Percentiles rank a stretch among this genome's conserved stretches.
Conservation (phyloP, 352 stramenopile genomes). For the Salisapilia sapeloensis region DNA sequence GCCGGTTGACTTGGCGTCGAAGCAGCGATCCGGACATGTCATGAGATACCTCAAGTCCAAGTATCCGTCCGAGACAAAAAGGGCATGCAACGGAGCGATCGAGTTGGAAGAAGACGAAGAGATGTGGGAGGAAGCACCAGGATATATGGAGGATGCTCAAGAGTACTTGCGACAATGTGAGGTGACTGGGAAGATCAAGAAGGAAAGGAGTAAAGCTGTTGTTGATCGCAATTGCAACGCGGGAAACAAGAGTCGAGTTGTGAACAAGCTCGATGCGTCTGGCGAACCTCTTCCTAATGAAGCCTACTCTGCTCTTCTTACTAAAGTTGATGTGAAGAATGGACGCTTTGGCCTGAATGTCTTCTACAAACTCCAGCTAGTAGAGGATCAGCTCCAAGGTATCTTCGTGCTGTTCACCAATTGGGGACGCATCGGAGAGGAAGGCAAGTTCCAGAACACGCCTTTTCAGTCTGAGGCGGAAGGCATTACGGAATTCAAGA, state of each 20-base stretch:
- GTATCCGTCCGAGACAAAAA: conserved; percentile 9
- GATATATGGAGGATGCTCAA: conserved; percentile 25
- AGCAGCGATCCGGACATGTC: conserved; percentile 33
- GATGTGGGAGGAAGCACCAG: conserved; percentile 12
- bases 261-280: conserved; percentile 8
- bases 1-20: conserved; percentile 29
- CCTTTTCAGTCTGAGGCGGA: conserved; percentile 33
- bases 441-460: conserved; percentile 64
- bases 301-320: conserved; percentile 36
- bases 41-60: conserved; percentile 23
- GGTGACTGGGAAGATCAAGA: conserved; percentile 29
- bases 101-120: conserved; percentile 9
- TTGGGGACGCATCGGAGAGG: conserved; percentile 58
- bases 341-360: conserved; percentile 56
- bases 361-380: conserved; percentile 60
- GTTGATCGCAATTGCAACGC: conserved; percentile 44
- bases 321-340: conserved; percentile 62
- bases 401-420: conserved; percentile 70
- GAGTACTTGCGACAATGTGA: conserved; percentile 35
- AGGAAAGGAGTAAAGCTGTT: conserved; percentile 16
- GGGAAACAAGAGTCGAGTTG: conserved; percentile 26
- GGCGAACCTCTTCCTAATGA: conserved; percentile 12
- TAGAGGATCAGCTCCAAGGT: conserved; percentile 43
- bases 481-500: conserved; percentile 56
- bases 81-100: conserved; percentile 5